Evolutionary conservation across 2,329 filamentous ascomycete genomes (phyloP).

Genomic region (Lanzia echinophila): DNA sequence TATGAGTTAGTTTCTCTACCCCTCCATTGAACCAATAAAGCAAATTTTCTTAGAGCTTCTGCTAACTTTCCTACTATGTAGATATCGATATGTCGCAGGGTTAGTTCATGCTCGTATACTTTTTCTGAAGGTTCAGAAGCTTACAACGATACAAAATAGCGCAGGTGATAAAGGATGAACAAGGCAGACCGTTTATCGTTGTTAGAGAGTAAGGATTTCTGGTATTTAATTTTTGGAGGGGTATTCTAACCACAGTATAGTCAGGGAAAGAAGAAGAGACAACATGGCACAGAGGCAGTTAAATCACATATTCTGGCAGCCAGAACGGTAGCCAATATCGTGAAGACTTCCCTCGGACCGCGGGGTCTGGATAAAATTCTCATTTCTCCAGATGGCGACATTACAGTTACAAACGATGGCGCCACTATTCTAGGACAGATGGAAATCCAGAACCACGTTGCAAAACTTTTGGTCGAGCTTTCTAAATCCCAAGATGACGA

Average conservation of each 20-base stretch:
- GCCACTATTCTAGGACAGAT: constrained; percentile 97
- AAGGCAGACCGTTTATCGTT: constrained; percentile 94
- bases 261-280: constrained; percentile 95
- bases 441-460: constrained; percentile 98
- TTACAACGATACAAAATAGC: constrained; percentile 37
- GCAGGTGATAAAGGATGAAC: constrained; percentile 88
- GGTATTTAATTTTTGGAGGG: constrained; percentile 15
- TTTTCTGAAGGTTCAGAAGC: constrained; percentile 5
- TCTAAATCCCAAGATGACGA: constrained; percentile 99
- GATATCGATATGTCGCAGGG: constrained; percentile 81
- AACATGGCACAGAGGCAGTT: constrained; percentile 93
- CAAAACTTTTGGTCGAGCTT: constrained; percentile 91
- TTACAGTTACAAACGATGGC: constrained; percentile 98
- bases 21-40: neutral
- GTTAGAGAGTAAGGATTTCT: constrained; percentile 76
- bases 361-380: constrained; percentile 98
- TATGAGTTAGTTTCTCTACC: constrained; percentile 45
- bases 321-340: constrained; percentile 90
- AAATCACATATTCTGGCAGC: constrained; percentile 98
- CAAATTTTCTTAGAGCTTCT: constrained; percentile 22
- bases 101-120: constrained; percentile 38
- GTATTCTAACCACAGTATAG: constrained; percentile 40
- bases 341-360: constrained; percentile 93
- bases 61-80: constrained; percentile 33
- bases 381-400: constrained; percentile 96